These are phyloP conservation scores for Lepidium campestre DNA, from an alignment of 441 rosid genomes.

Conservation along the genomic window DNA sequence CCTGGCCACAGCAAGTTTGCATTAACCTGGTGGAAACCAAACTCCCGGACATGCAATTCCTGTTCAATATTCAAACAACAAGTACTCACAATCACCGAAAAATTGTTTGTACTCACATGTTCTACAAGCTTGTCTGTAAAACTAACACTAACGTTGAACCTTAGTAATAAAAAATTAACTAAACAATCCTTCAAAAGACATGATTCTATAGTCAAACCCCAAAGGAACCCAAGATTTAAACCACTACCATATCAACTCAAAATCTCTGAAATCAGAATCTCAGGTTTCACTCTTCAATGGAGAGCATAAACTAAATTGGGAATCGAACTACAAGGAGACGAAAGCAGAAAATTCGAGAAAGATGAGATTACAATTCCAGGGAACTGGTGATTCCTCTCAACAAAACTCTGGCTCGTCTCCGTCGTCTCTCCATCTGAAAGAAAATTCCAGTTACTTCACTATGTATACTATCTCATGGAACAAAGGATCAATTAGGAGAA, in stretches of 20 bases:
- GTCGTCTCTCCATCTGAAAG: constrained; percentile 43
- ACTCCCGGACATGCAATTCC: constrained; percentile 75
- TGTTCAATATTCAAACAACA: constrained; percentile 28
- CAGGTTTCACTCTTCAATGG: not conserved
- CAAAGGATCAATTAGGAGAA: not conserved
- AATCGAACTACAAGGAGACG: not conserved
- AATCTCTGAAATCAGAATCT: not conserved
- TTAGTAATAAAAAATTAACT: not conserved
- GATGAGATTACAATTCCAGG: constrained; percentile 58
- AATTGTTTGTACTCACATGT: not conserved
- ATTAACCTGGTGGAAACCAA: constrained; percentile 84
- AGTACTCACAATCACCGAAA: not conserved
- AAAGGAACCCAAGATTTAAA: constrained; percentile 4
- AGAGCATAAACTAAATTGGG: not conserved
- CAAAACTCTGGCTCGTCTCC: constrained; percentile 48
- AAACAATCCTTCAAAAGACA: not conserved
- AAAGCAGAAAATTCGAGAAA: not conserved
- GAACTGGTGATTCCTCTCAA: constrained; percentile 74
- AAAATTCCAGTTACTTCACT: not conserved
- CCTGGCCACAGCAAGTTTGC: constrained; percentile 99
- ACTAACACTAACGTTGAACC: not conserved
- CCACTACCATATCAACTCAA: not conserved
- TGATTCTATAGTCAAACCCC: not conserved
- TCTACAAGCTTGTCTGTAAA: not conserved
- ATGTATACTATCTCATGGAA: not conserved